These are phyloP conservation scores for Penicillium coprophilum DNA, from an alignment of 495 filamentous ascomycete genomes.

Conservation along the genomic window DNA sequence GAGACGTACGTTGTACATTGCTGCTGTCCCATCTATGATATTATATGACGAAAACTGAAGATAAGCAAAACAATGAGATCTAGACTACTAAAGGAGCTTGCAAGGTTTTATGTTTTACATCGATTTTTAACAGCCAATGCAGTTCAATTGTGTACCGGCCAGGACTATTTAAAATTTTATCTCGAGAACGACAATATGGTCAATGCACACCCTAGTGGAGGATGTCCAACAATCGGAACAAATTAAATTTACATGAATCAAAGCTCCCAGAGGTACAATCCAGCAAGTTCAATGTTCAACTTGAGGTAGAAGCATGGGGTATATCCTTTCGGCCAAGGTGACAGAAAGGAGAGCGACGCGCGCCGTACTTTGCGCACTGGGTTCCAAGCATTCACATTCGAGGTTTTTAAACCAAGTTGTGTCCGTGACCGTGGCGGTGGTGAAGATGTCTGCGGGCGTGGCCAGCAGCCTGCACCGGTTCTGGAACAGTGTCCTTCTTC, in stretches of 20 bases:
- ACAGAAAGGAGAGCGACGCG: conserved; percentile 14
- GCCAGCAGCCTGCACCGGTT: conserved; percentile 14
- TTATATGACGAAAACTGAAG: not conserved
- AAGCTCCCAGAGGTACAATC: conserved; percentile 12
- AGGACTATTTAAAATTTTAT: conserved; percentile 22
- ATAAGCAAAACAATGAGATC: not conserved
- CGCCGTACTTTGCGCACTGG: conserved; percentile 11
- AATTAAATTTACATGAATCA: conserved; percentile 28
- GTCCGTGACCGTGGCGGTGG: conserved; percentile 30
- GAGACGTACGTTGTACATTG: conserved; percentile 4
- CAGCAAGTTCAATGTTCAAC: conserved; percentile 4
- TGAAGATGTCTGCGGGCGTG: conserved; percentile 25
- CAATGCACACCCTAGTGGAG: conserved; percentile 15
- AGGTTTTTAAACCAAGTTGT: conserved; percentile 18
- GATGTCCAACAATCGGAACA: conserved; percentile 14
- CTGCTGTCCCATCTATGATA: not conserved
- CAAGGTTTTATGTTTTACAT: conserved; percentile 4
- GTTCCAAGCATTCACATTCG: not conserved
- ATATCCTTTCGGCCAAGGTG: not conserved
- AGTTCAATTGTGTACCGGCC: conserved; percentile 16
- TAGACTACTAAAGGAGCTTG: not conserved
- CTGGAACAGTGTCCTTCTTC: conserved; percentile 21
- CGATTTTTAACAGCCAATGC: conserved; percentile 1
- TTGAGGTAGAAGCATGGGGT: conserved; percentile 4
- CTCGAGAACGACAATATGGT: conserved; percentile 25